Conservation (phyloP, 2,329 filamentous ascomycete genomes). For the Fusarium succisae region DNA sequence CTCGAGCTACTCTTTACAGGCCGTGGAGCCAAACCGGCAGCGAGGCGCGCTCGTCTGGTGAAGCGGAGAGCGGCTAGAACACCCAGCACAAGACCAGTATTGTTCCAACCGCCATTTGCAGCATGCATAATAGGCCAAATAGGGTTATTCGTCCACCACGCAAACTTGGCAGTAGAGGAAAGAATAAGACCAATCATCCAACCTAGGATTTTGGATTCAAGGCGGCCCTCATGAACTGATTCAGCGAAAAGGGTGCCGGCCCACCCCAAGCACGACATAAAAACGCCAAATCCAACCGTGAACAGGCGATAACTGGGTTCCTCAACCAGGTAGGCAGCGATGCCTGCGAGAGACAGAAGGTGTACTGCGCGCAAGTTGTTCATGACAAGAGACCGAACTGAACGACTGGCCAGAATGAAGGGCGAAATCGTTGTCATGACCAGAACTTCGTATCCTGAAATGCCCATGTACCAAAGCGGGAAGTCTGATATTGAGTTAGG, state of each 20-base stretch:
- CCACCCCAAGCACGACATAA: slow-evolving; percentile 85
- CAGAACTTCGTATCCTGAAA: slow-evolving; percentile 92
- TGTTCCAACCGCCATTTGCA: slow-evolving; percentile 92
- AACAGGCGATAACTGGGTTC: slow-evolving; percentile 81
- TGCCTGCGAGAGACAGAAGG: slow-evolving; percentile 78
- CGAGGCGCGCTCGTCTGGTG: slow-evolving; percentile 70
- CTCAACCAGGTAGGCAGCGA: slow-evolving; percentile 81
- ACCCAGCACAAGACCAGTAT: slow-evolving; percentile 79
- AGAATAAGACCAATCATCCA: slow-evolving; percentile 84
- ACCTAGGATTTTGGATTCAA: slow-evolving; percentile 84
- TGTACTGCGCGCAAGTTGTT: slow-evolving; percentile 77
- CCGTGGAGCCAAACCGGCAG: slow-evolving; percentile 48
- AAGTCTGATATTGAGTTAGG: slow-evolving; percentile 69
- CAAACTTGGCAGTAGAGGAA: slow-evolving; percentile 91
- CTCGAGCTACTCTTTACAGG: slow-evolving; percentile 69
- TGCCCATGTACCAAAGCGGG: slow-evolving; percentile 98
- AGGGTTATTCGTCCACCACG: slow-evolving; percentile 93
- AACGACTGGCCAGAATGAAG: slow-evolving; percentile 75
- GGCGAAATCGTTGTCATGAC: slow-evolving; percentile 88
- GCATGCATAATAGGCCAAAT: slow-evolving; percentile 95
- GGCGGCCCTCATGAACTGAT: slow-evolving; percentile 74
- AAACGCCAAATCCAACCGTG: slow-evolving; percentile 81
- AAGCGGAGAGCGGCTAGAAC: slow-evolving; percentile 79
- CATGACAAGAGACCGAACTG: slow-evolving; percentile 73
- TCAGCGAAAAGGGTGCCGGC: slow-evolving; percentile 83